These are phyloP conservation scores for Vaccinium corymbosum DNA, from an alignment of 148 eudicot species.

Conservation along the genomic window DNA sequence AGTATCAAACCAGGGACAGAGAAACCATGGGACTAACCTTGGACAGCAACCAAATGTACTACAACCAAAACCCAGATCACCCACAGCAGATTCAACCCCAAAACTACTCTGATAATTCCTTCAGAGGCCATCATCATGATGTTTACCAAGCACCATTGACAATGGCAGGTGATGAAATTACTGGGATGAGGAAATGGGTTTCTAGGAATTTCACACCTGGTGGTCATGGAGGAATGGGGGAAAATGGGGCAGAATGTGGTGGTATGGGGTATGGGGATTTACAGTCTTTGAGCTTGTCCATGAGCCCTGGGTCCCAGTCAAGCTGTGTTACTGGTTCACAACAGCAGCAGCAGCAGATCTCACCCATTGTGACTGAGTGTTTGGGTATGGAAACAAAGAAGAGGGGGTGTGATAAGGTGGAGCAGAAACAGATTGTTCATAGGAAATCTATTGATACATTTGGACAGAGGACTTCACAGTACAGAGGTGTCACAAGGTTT, in stretches of 20 bases:
- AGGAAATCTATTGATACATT: slow-evolving; percentile 91
- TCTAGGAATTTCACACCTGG: slow-evolving; percentile 35
- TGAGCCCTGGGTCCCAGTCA: slow-evolving; percentile 96
- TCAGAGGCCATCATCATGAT: slow-evolving; percentile 22
- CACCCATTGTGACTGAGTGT: slow-evolving; percentile 35
- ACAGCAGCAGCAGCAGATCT: slow-evolving; percentile 42
- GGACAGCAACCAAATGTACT: slow-evolving; percentile 36
- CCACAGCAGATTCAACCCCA: slow-evolving; percentile 29
- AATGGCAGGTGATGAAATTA: slow-evolving; percentile 36
- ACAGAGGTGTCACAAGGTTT: slow-evolving; percentile 81
- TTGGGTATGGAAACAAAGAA: slow-evolving; percentile 53
- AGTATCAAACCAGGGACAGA: slow-evolving; percentile 26
- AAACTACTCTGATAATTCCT: slow-evolving; percentile 26
- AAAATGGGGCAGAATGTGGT: slow-evolving; percentile 25
- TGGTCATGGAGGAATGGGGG: slow-evolving; percentile 17
- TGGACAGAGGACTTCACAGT: slow-evolving; percentile 97
- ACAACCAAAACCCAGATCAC: slow-evolving; percentile 34
- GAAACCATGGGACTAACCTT: slow-evolving; percentile 32
- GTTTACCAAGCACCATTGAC: slow-evolving; percentile 26
- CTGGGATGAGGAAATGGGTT: slow-evolving; percentile 51
- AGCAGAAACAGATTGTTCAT: slow-evolving; percentile 76
- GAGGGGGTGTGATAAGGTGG: slow-evolving; percentile 54
- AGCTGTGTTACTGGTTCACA: slow-evolving; percentile 68
- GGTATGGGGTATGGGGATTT: slow-evolving; percentile 59
- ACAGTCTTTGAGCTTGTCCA: slow-evolving; percentile 69